Conservation (phyloP, 768 basidiomycete species). For the Paxillus rubicundulus region DNA sequence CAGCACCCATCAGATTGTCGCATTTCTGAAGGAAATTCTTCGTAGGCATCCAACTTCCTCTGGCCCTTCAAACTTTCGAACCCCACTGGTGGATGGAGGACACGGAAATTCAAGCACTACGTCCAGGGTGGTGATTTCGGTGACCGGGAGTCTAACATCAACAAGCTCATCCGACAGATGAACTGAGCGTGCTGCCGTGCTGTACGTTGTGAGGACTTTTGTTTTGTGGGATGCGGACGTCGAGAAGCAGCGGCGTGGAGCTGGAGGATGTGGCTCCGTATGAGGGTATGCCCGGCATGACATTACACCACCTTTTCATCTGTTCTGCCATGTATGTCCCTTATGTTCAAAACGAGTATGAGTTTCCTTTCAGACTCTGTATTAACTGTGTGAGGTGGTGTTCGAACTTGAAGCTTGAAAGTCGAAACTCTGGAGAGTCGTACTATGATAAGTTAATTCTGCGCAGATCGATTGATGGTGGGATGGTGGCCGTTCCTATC, state of each 20-base stretch:
- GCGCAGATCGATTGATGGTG: neutral
- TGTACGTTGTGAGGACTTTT: slow-evolving; percentile 1
- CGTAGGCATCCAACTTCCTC: slow-evolving; percentile 87
- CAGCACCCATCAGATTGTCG: neutral
- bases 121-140: slow-evolving; percentile 97
- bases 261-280: slow-evolving; percentile 13
- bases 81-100: slow-evolving; percentile 98
- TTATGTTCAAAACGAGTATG: slow-evolving; percentile 28
- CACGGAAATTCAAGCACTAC: slow-evolving; percentile 96
- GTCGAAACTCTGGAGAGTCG: no score
- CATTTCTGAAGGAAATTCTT: neutral
- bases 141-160: slow-evolving; percentile 95
- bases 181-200: slow-evolving; percentile 46
- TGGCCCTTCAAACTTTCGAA: slow-evolving; percentile 99
- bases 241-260: slow-evolving; percentile 8
- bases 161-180: slow-evolving; percentile 95
- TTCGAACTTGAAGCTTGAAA: no score
- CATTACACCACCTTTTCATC: slow-evolving; percentile 17
- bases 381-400: neutral
- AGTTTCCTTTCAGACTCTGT: slow-evolving; percentile 2
- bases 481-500: no score
- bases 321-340: slow-evolving; percentile 26
- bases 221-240: slow-evolving; percentile 2
- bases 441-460: no score
- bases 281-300: slow-evolving; percentile 35